Percentiles rank a stretch among this genome's conserved stretches.
Evolutionary conservation across 495 filamentous ascomycete genomes (phyloP).

Genomic region (Penicillium cataractarum): DNA sequence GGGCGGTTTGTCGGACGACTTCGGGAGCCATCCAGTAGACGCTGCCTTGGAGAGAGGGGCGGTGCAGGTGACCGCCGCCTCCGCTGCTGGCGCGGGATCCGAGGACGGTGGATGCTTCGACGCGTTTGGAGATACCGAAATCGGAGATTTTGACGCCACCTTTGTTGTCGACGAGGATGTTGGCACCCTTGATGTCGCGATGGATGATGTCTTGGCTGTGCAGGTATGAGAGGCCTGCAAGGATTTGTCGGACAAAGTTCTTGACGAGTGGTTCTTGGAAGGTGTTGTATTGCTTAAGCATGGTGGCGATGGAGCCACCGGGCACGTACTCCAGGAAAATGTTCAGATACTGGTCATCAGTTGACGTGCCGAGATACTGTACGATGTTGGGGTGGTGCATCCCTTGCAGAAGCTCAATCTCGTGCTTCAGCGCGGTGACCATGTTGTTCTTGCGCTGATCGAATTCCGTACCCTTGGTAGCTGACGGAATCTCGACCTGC

Average conservation of each 20-base stretch:
- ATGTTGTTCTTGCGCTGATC: conserved; percentile 95
- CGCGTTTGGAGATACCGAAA: conserved; percentile 98
- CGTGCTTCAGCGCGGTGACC: conserved; percentile 94
- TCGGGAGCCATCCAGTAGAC: conserved; percentile 99
- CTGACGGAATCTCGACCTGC: conserved; percentile 91
- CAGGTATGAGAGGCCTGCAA: conserved; percentile 91
- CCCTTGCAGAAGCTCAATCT: conserved; percentile 92
- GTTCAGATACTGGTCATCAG: conserved; percentile 90
- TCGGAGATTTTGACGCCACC: conserved; percentile 99
- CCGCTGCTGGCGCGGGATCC: conserved; percentile 56
- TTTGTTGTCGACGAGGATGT: conserved; percentile 98
- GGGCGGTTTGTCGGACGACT: conserved; percentile 95
- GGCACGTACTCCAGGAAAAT: conserved; percentile 99
- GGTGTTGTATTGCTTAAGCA: conserved; percentile 97
- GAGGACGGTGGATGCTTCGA: conserved; percentile 74
- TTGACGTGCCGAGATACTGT: conserved; percentile 92
- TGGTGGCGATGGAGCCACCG: conserved; percentile 93
- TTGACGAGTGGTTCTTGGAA: conserved; percentile 91
- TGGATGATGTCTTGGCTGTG: conserved; percentile 97
- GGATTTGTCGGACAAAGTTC: conserved; percentile 96
- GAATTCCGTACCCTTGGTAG: conserved; percentile 73
- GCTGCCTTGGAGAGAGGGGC: conserved; percentile 92
- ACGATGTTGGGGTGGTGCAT: conserved; percentile 97
- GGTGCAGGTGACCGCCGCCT: conserved; percentile 66
- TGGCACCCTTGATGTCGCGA: conserved; percentile 97